Evolutionary conservation across 2,329 filamentous ascomycete genomes (phyloP), one percentile per base, ranked within the genome.

Genomic region (Diplodia corticola): DNA sequence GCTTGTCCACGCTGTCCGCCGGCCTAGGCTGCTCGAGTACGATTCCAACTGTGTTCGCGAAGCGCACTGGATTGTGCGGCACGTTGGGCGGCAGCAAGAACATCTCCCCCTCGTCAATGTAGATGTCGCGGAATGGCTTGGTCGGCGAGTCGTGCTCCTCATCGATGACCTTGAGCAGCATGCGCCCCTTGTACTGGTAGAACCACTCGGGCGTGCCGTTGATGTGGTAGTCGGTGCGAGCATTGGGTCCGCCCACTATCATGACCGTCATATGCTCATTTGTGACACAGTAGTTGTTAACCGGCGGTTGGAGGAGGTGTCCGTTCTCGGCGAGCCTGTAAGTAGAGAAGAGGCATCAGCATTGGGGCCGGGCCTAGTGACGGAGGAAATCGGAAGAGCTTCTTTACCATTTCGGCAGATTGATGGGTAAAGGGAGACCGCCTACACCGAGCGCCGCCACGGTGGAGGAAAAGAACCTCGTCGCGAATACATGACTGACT

Each of bases 241-340:
- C 92, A 79, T 98, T 98, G 74, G 95, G 95, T 13, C 95, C 95
- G 76, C 95, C 95, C 69, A 99, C 93, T 73, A 97, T 93, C 91
- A 95, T 95, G 75, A 95, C 90, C 49, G 90, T 93, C 67, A 94
- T 86, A 74, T 87, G 86, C 65, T 91, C 86, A 76, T 96, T 91
- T 82, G 97, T 96, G 74, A 98, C 92, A 81, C 93, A 97, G 83
- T 95, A 96, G 82, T 98, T 98, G 82, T 97, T 97, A 75, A 98
- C 89, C 1, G 95, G 95, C 0, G 95, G 95, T 78, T 97, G 88
- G 67, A 97, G 87, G 68, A 98, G 89, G 77, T 98, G 93, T 0
- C 91, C 90, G 80, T 98, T 98, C 77, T 93, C 87, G 73, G 92
- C 85, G 48, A 99, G 89, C 94, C 93, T 97, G 6, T 7, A 7